These are phyloP conservation scores for Westerdykella aurantiaca DNA, from an alignment of 2,329 filamentous ascomycete species.

Conservation along the genomic window DNA sequence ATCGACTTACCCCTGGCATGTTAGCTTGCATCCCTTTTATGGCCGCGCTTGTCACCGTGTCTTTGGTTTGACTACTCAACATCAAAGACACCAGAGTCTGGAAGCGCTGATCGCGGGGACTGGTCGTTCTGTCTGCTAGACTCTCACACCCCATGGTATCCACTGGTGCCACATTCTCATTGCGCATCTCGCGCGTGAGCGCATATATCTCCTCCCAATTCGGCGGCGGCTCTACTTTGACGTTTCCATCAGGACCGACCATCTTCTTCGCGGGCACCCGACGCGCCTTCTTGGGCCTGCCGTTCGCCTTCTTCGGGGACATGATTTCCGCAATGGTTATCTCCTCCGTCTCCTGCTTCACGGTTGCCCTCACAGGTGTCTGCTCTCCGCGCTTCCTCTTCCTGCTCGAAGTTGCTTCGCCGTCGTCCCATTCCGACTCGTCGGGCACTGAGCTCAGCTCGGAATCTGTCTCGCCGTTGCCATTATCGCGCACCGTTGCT, in stretches of 20 bases:
- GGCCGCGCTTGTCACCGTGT: conserved; percentile 78
- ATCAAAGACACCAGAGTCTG: conserved; percentile 85
- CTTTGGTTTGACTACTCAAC: conserved; percentile 89
- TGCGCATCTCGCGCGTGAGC: conserved; percentile 72
- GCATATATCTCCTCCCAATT: conserved; percentile 83
- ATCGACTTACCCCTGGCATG: conserved; percentile 49
- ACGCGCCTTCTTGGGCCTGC: conserved; percentile 33
- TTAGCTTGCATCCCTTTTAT: conserved; percentile 75
- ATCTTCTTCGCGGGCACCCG: conserved; percentile 34
- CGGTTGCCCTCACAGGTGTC: conserved; percentile 21
- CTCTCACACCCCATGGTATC: conserved; percentile 96
- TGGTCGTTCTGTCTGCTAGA: conserved; percentile 53
- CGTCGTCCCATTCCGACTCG: conserved; percentile 20
- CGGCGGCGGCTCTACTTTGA: conserved; percentile 57
- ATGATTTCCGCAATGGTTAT: conserved; percentile 11
- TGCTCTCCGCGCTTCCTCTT: conserved; percentile 47
- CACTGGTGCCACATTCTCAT: conserved; percentile 68
- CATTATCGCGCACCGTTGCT: conserved; percentile 6
- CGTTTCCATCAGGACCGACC: conserved; percentile 20
- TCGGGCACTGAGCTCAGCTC: conserved; percentile 29
- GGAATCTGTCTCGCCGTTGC: conserved; percentile 18
- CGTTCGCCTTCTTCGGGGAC: conserved; percentile 13
- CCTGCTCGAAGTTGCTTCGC: conserved; percentile 12
- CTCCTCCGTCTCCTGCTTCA: conserved; percentile 26
- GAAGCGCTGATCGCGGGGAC: conserved; percentile 61